Conservation (phyloP, 2,329 filamentous ascomycete species). For the Didymosphaeria variabile region DNA sequence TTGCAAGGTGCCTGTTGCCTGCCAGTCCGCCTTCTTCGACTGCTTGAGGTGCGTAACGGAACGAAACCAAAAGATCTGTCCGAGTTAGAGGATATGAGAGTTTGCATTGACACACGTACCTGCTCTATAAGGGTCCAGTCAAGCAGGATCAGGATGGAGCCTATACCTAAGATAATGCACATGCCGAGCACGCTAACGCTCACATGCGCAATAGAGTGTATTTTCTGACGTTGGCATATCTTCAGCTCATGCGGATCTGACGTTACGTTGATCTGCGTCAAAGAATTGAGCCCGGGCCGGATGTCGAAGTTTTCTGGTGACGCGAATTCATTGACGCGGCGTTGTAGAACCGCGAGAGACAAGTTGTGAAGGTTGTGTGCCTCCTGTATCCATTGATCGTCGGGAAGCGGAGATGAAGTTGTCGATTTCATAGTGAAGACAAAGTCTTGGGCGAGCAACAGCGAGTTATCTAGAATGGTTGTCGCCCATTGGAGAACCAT, state of each 20-base stretch:
- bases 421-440: conserved; percentile 21
- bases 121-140: conserved; percentile 29
- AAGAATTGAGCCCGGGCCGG: conserved; percentile 18
- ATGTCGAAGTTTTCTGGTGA: conserved; percentile 27
- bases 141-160: conserved; percentile 28
- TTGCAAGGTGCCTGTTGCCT: conserved; percentile 24
- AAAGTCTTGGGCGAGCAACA: conserved; percentile 30
- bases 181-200: conserved; percentile 34
- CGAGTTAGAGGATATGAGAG: not conserved
- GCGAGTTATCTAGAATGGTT: conserved; percentile 20
- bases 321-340: conserved; percentile 27
- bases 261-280: conserved; percentile 18
- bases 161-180: conserved; percentile 29
- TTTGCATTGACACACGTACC: not conserved
- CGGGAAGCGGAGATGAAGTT: conserved; percentile 21
- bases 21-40: conserved; percentile 31
- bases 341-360: conserved; percentile 32
- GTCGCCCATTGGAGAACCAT: conserved; percentile 31
- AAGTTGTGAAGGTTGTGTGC: conserved; percentile 33
- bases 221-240: conserved; percentile 29
- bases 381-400: conserved; percentile 30
- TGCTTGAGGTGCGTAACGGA: conserved; percentile 13
- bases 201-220: conserved; percentile 24
- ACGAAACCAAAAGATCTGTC: conserved; percentile 27
- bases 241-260: conserved; percentile 22